Conservation (phyloP, 2,329 filamentous ascomycete species). For the Diaporthe sp. region DNA sequence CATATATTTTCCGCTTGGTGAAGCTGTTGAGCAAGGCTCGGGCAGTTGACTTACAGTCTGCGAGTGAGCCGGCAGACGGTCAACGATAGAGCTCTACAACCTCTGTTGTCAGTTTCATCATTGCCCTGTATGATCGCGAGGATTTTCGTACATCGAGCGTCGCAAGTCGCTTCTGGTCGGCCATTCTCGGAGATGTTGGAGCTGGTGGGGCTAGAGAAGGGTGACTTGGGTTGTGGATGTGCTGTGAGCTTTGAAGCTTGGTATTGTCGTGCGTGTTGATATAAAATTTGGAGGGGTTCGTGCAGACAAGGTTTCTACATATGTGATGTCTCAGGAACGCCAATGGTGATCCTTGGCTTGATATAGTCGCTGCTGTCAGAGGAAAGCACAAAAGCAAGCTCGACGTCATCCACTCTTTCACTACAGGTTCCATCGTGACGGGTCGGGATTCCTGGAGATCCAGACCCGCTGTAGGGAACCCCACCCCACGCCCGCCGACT, state of each 20-base stretch:
- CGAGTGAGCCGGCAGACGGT: constrained; percentile 77
- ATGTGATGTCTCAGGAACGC: neutral
- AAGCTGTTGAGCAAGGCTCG: neutral
- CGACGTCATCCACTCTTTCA: constrained; percentile 21
- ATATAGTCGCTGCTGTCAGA: constrained; percentile 7
- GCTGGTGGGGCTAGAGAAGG: neutral
- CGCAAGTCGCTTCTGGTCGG: constrained; percentile 37
- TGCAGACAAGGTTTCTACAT: neutral
- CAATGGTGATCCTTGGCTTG: neutral
- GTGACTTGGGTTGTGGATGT: neutral
- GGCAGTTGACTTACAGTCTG: constrained; percentile 53
- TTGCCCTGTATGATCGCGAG: neutral
- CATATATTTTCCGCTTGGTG: neutral
- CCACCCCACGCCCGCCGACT: constrained; percentile 10
- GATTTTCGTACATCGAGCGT: constrained; percentile 50
- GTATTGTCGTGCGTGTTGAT: neutral
- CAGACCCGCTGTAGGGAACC: neutral
- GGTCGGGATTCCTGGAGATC: constrained; percentile 14
- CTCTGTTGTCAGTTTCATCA: constrained; percentile 16
- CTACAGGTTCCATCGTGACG: constrained; percentile 4
- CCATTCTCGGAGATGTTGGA: constrained; percentile 34
- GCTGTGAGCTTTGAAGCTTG: neutral
- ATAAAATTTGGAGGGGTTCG: neutral
- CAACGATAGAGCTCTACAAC: constrained; percentile 63
- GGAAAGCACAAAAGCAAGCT: neutral